Base-by-base conservation (phyloP, 257 asterid species). In the Rauvolfia tetraphylla region DNA sequence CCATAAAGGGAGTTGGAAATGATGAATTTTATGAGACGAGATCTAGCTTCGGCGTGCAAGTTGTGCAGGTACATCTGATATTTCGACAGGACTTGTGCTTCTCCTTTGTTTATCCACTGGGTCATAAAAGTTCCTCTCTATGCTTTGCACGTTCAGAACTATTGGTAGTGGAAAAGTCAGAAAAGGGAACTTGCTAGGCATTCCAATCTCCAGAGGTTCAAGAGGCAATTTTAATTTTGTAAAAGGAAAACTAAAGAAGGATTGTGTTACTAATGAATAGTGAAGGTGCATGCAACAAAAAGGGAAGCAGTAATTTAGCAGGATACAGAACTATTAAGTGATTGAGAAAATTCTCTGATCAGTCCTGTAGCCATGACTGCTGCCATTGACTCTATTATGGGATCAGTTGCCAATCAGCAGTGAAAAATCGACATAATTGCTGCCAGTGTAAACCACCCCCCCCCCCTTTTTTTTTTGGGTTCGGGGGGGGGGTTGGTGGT, bases 31-130 rank as follows among this genome's bases (percentile, higher is more conserved):
- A 91, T 54, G 99, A 95, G 93, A 87, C 91, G 69, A 93, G 88
- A 81, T 95, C 99, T 84, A 89, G 91, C 81, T 91, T 93, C 44
- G 99, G 99, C 10, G 97, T 88, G 84, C 97, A 95, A 87, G 89
- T 95, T 48, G 99, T 95, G 84, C 98, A 95, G 99, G 99, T 95
- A 92, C 54, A 62, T 65, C 48, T 54, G 58, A 48, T 36, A 22
- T 20, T 22, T 77, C 27, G 4, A 22, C 18, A 56, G 15, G 33
- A 59, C 54, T 42, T 58, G 54, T 54, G 31, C 4, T 5, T 59
- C 33, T 48, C 49, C 39, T 71, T 48, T 78, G 22, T 25, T 63
- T 22, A n/a, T 65, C 7, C 71, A 36, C 6, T 5, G 44, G 14
- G 5, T 66, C 33, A 34, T 3, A 34, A 17, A 17, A 33, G 17